Conservation (phyloP, 306 rosid genomes). For the Lathyrus sativus region DNA sequence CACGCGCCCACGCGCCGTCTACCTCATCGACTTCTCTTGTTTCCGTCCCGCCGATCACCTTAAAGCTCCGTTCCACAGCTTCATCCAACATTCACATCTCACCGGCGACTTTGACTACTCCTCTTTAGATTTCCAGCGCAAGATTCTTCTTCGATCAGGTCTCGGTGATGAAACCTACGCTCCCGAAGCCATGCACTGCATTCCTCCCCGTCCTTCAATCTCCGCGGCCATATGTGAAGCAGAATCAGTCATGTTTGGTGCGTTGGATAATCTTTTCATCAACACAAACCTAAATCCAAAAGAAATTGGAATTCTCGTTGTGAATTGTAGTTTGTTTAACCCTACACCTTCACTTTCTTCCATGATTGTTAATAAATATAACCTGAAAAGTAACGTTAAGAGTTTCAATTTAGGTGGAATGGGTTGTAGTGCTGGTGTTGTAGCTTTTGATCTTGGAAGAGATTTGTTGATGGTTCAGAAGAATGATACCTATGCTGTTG, state of each 20-base stretch:
- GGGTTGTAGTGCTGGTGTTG: constrained; percentile 85
- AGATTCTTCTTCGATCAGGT: constrained; percentile 63
- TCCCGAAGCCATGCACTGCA: constrained; percentile 54
- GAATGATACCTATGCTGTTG: constrained; percentile 56
- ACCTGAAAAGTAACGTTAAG: constrained; percentile 49
- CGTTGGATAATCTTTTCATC: constrained; percentile 55
- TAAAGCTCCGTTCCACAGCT: constrained; percentile 31
- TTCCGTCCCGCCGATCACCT: constrained; percentile 45
- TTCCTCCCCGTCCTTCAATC: constrained; percentile 56
- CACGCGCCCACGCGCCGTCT: constrained; percentile 61
- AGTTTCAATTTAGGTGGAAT: constrained; percentile 70
- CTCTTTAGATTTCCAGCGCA: constrained; percentile 58
- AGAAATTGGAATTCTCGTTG: constrained; percentile 64
- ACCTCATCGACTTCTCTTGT: constrained; percentile 59
- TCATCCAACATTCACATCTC: constrained; percentile 55
- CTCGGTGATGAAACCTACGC: constrained; percentile 60
- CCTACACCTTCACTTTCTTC: constrained; percentile 73
- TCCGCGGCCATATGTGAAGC: constrained; percentile 61
- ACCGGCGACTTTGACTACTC: constrained; percentile 52
- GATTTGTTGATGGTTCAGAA: constrained; percentile 65
- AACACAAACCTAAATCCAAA: constrained; percentile 54
- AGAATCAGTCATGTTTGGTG: constrained; percentile 62
- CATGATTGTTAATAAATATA: constrained; percentile 65
- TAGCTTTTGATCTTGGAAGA: constrained; percentile 66
- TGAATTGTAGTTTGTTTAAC: constrained; percentile 69